Evolutionary conservation across 306 rosid species (phyloP), one percentile per base, ranked within the genome.

Genomic region (Ormosia semicastrata): DNA sequence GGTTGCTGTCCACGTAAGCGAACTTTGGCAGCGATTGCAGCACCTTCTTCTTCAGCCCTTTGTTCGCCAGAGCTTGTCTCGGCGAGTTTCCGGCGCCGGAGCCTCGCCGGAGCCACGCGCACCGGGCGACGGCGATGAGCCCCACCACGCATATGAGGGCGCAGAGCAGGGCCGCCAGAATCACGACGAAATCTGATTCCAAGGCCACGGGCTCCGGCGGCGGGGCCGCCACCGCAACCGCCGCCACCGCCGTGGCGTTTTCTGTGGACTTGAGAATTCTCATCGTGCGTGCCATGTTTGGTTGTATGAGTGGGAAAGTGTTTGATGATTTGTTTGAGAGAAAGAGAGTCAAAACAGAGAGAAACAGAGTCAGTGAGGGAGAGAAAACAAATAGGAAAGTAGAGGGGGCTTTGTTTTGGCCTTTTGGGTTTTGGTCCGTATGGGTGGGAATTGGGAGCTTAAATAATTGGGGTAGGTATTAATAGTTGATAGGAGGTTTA

Each of bases 71-170:
- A 0, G 94, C 70, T 11, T 72, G 87, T 6, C 49, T 53, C 0
- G 86, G 85, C 0, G 78, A 49, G 11, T 34, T 49, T 0, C 82
- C 71, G 12, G 49, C 7, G 6, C 67, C 85, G 11, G 90, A 1
- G 3, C 83, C 82, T 15, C 92, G 94, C 13, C 97, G 90, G 63
- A 92, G 89, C 97, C 97, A 94, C 1, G 98, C 87, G 71, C 98
- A 94, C 40, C 97, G 88, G 0, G 92, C 98, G 4, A 94, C 95
- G 9, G 98, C 97, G 2, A 92, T 73, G 0, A 94, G 87, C 1
- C 98, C 97, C 1, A 94, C 91, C 4, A 90, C 91, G 76, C 95
- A 92, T 36, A 94, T 94, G 14, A 94, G 83, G 6, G 98, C 97
- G 82, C 97, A 92, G 3, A 92, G 91, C 0, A 92, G 85, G 0